Evolutionary conservation across 2,329 filamentous ascomycete species (phyloP), one percentile per base, ranked within the genome.

Genomic region (Didymella pinodella): DNA sequence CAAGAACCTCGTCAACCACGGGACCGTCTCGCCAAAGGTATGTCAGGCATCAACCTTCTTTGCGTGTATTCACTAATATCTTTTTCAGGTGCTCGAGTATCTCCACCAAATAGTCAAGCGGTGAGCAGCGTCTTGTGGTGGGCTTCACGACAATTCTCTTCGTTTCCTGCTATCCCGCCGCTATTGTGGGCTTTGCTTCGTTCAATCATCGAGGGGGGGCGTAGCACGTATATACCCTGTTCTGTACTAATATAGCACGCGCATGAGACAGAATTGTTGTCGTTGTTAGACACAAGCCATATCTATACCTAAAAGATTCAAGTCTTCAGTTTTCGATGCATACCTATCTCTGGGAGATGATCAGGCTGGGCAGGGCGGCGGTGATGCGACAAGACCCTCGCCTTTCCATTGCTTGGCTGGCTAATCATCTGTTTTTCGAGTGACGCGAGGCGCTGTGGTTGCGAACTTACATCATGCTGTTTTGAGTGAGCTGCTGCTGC

Each of bases 1-100:
- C 65, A 89, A 87, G 75, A 86, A 89, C 72, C 73, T 89, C 45
- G 86, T 86, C 62, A 88, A 88, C 72, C 86, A 88, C 68, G 86
- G 86, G 3, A 77, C 82, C 16, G 79, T 88, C 54, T 80, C 82
- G 28, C 79, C 83, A 55, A 80, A 83, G 75, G 85, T 41, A 40
- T 22, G 18, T 40, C 7, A 7, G 8, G 18, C n/a, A 2, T 16
- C 7, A 16, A 2, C 3, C 5, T 34, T 16, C 14, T 34, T 2
- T 34, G 16, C 1, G 4, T 34, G 31, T 14, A 34, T 3, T 7
- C 3, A 41, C 38, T 41, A 16, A 41, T 20, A 11, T 25, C 2
- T 3, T 2, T 3, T 2, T 0, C 11, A 41, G 38, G 38, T 41
- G 5, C 38, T 41, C 4, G 38, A 41, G 14, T 25, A 41, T 12